Percentiles rank a stretch among this genome's conserved stretches.
phyloP scores from a whole-genome alignment of 2,329 filamentous ascomycete genomes.

The Nemania sp. region DNA sequence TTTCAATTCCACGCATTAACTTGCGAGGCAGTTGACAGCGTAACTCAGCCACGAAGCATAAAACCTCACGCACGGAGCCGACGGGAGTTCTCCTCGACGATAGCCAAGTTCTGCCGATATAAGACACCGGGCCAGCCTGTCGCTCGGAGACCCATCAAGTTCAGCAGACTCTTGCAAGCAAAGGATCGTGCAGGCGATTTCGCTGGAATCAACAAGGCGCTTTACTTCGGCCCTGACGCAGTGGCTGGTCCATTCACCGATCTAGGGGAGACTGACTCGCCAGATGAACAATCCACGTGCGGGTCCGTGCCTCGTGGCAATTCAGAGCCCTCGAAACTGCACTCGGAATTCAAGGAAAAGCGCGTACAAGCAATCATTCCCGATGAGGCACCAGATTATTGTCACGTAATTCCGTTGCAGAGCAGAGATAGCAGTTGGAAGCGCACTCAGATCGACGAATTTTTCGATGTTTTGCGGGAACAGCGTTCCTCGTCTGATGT shows the following conservation, averaged over 20 bases:
- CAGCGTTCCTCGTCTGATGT: not conserved
- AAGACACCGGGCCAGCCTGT: constrained; percentile 10
- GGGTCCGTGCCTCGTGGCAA: not conserved
- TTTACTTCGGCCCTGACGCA: constrained; percentile 22
- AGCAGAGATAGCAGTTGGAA: constrained; percentile 7
- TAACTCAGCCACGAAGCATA: not conserved
- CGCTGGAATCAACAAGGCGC: constrained; percentile 10
- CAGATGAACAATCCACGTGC: not conserved
- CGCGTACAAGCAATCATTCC: not conserved
- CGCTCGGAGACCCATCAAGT: constrained; percentile 1
- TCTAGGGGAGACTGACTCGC: constrained; percentile 1
- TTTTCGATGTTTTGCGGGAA: constrained; percentile 4
- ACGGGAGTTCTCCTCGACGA: constrained; percentile 13
- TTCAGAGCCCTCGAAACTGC: not conserved
- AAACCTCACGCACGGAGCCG: not conserved
- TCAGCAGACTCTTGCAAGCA: constrained; percentile 12
- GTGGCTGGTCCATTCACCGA: constrained; percentile 22
- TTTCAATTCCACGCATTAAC: not conserved
- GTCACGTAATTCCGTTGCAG: not conserved
- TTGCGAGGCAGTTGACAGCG: not conserved
- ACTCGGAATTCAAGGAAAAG: not conserved
- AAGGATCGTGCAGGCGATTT: not conserved
- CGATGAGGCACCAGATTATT: not conserved
- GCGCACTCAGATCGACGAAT: constrained; percentile 14
- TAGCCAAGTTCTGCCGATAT: constrained; percentile 16